Base-by-base conservation (phyloP, 2,329 filamentous ascomycete species). In the Aspergillus clavatus region DNA sequence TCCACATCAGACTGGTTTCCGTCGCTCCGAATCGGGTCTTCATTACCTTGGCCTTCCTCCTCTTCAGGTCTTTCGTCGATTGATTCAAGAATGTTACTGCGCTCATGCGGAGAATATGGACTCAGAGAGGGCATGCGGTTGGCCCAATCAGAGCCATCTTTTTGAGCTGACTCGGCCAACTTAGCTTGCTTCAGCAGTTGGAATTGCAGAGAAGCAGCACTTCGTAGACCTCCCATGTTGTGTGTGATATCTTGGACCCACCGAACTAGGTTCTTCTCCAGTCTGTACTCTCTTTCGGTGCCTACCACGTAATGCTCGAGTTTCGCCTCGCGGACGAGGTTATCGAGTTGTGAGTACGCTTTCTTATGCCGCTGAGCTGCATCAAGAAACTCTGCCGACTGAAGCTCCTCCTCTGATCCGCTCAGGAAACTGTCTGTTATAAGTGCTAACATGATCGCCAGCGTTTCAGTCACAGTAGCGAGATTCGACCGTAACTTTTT, bases 171-270 rank as follows among this genome's bases (percentile, higher is more conserved):
- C 38, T 50, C 45, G 42, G 51, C 27, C 38, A 56, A 50, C 26
- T 60, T 58, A 10, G 66, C 73, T 61, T 93, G 86, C 49, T 83
- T 83, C 26, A 95, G 74, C 24, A 97, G 77, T 12, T 85, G 80
- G 61, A 97, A 95, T 60, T 98, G 91, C 18, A 89, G 90, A 47
- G 86, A 80, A 21, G 93, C 87, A 26, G 93, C 89, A 72, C 89
- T 95, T 53, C 89, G 80, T 59, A 98, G 72, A 6, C 91, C 93
- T 64, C 91, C 90, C 53, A 96, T 84, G 53, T 89, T 89, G 63
- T 96, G 90, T 4, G 88, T 84, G 22, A 97, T 76, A 38, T 81
- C 83, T 63, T 95, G 88, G 58, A 97, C 80, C 54, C 87, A 91
- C 59, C 88, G 85, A 36, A 91, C 86, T 3, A 97, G 77, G 19